phyloP scores from a whole-genome alignment of 2,329 filamentous ascomycete genomes.

The Neodidymelliopsis sp. region DNA sequence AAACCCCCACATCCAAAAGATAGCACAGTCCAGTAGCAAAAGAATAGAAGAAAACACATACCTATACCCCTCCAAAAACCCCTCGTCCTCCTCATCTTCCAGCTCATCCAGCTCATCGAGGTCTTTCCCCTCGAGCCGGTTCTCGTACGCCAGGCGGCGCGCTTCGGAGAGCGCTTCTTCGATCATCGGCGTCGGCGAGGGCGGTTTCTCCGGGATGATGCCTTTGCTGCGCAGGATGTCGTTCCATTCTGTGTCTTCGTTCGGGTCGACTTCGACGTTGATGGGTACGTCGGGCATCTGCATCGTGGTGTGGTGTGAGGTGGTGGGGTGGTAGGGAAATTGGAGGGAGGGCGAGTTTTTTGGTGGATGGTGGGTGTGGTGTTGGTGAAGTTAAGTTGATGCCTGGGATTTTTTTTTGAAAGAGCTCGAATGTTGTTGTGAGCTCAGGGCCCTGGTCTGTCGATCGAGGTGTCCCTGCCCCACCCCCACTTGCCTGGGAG shows the following conservation, averaged over 20 bases:
- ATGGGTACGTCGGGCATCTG: conserved; percentile 63
- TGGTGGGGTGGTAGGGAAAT: too few relatives aligned
- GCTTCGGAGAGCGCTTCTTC: conserved; percentile 92
- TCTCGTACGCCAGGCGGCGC: conserved; percentile 84
- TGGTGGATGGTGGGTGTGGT: neutral
- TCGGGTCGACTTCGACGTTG: conserved; percentile 89
- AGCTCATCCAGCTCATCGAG: conserved; percentile 92
- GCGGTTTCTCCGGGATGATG: conserved; percentile 96
- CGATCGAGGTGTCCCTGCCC: conserved; percentile 28
- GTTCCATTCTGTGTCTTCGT: conserved; percentile 99
- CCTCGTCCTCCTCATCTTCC: conserved; percentile 95
- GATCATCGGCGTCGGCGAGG: conserved; percentile 93
- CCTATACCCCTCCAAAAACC: conserved; percentile 86
- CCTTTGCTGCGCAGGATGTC: conserved; percentile 97
- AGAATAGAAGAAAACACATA: conserved; percentile 30
- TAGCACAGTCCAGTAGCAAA: neutral
- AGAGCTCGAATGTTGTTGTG: conserved; percentile 21
- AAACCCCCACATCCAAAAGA: too few relatives aligned
- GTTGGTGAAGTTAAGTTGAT: conserved; percentile 17
- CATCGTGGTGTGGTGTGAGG: conserved; percentile 26
- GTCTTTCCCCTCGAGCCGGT: conserved; percentile 91
- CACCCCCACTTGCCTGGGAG: conserved; percentile 32
- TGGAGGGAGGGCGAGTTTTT: neutral
- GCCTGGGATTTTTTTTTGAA: conserved; percentile 24
- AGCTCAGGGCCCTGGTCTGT: conserved; percentile 24